These are phyloP conservation scores for Bretschneidera sinensis DNA, from an alignment of 345 rosid species.

Conservation along the genomic window DNA sequence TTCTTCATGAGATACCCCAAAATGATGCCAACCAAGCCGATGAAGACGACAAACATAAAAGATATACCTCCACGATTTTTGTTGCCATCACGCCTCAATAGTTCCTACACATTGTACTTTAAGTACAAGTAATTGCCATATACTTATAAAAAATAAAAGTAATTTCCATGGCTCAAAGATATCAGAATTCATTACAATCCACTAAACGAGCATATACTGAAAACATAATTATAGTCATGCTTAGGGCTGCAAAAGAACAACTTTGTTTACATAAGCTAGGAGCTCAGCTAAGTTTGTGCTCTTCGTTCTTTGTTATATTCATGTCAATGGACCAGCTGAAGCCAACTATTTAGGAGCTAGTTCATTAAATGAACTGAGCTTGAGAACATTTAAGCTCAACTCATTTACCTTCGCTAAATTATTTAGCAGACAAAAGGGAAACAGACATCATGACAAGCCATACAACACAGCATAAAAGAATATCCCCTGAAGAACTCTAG, in stretches of 20 bases:
- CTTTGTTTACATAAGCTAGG: neutral
- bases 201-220: too few relatives aligned
- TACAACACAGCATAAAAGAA: neutral
- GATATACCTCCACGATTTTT: conserved; percentile 47
- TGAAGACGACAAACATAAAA: conserved; percentile 41
- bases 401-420: neutral
- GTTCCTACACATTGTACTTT: conserved; percentile 36
- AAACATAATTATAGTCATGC: neutral
- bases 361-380: neutral
- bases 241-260: neutral
- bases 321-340: neutral
- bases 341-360: neutral
- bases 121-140: too few relatives aligned
- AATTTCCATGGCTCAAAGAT: conserved; percentile 1
- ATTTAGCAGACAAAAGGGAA: neutral
- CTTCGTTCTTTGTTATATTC: neutral
- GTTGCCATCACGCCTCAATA: conserved; percentile 41
- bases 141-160: too few relatives aligned
- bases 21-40: conserved; percentile 57
- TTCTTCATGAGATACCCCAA: conserved; percentile 64
- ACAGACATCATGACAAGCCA: neutral
- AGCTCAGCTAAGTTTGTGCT: neutral
- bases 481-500: neutral
- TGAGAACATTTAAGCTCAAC: neutral
- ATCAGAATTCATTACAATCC: too few relatives aligned